Evolutionary conservation across 2,329 filamentous ascomycete genomes (phyloP).

Genomic region (Cladosporium sp.): DNA sequence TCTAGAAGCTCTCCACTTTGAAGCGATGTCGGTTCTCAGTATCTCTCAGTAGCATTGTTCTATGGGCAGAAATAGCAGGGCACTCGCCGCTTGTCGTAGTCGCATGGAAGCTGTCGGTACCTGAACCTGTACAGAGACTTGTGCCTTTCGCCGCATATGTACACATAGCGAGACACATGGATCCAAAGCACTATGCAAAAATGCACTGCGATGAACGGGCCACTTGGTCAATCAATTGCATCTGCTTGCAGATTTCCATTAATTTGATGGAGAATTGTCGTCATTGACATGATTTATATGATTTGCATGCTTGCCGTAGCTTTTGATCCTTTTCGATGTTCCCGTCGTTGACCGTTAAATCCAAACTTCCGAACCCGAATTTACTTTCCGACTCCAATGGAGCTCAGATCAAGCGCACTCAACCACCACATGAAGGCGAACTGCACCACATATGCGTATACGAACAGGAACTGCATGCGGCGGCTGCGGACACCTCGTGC

Average conservation of each 20-base stretch:
- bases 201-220: background rate
- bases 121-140: no score
- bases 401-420: slow-evolving; percentile 49
- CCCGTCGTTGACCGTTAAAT: background rate
- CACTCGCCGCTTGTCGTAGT: no score
- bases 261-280: background rate
- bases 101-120: no score
- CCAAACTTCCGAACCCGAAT: background rate
- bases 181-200: background rate
- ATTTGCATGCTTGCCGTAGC: background rate
- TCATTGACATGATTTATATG: background rate
- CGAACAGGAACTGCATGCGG: slow-evolving; percentile 87
- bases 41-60: background rate
- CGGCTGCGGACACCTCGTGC: slow-evolving; percentile 83
- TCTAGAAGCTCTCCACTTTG: background rate
- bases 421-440: slow-evolving; percentile 91
- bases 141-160: no score
- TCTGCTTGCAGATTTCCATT: background rate
- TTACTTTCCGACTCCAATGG: slow-evolving; percentile 21
- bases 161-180: no score
- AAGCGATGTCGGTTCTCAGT: background rate
- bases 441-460: slow-evolving; percentile 93
- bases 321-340: background rate
- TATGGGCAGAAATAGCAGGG: background rate
- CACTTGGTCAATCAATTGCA: background rate